A percentile compares a stretch with the other conserved stretches of the same genome.
Conservation (phyloP, 208 protist species). For the Leishmania gerbilli region DNA sequence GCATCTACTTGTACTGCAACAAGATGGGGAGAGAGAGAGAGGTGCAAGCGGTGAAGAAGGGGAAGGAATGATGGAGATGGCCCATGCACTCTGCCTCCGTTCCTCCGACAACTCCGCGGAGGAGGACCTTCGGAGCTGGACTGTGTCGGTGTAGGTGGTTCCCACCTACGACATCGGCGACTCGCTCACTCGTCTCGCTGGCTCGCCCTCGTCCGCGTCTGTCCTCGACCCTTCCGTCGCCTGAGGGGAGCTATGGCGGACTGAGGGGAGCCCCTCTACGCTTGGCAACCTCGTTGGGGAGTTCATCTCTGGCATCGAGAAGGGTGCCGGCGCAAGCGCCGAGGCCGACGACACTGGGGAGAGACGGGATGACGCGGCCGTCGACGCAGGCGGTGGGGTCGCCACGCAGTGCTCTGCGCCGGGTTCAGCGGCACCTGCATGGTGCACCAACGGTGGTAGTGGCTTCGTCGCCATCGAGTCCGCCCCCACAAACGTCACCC, state of each 20-base stretch:
- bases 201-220: background rate
- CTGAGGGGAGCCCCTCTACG: background rate
- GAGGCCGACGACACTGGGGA: background rate
- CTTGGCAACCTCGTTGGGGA: background rate
- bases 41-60: background rate
- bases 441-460: background rate
- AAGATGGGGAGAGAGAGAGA: background rate
- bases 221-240: background rate
- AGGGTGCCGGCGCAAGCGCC: background rate
- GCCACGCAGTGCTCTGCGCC: background rate
- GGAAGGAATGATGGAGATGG: background rate
- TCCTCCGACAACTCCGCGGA: background rate
- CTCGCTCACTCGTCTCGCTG: background rate
- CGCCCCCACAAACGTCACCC: background rate
- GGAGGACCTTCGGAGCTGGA: background rate
- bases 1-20: background rate
- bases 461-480: background rate
- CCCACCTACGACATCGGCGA: background rate
- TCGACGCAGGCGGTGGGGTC: background rate
- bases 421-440: background rate
- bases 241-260: background rate
- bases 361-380: background rate
- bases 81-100: background rate
- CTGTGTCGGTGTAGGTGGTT: no score
- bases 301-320: background rate